These are phyloP conservation scores for Kurtzmaniella cleridarum DNA, from an alignment of 805 yeast genomes.

Conservation along the genomic window DNA sequence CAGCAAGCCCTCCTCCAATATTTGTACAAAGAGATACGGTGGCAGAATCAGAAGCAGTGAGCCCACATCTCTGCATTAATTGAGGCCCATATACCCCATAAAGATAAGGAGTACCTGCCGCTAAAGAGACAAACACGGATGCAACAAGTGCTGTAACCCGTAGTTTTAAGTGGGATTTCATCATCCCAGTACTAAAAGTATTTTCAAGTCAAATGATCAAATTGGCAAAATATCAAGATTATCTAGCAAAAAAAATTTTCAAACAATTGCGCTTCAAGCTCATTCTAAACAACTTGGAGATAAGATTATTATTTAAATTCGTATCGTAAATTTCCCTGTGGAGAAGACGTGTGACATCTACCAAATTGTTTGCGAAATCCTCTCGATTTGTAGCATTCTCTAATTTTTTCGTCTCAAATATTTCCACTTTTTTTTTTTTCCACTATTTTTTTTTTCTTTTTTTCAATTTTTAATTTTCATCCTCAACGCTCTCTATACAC, in stretches of 20 bases:
- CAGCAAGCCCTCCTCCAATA: constrained; percentile 64
- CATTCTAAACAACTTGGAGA: too few relatives aligned
- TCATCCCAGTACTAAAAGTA: too few relatives aligned
- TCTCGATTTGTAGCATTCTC: too few relatives aligned
- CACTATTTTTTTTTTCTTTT: not conserved
- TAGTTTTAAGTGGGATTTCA: constrained; percentile 7
- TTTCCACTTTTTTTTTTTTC: not conserved
- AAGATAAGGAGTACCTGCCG: constrained; percentile 71
- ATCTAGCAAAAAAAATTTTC: too few relatives aligned
- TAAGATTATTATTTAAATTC: too few relatives aligned
- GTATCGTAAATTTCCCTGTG: too few relatives aligned
- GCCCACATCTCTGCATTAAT: constrained; percentile 48
- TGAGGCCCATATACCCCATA: constrained; percentile 78
- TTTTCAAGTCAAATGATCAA: too few relatives aligned
- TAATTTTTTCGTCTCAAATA: too few relatives aligned
- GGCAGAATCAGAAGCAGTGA: constrained; percentile 59
- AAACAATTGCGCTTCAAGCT: too few relatives aligned
- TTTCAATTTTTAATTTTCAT: not conserved
- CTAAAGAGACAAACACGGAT: constrained; percentile 49
- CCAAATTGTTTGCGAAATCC: too few relatives aligned
- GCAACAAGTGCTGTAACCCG: constrained; percentile 23
- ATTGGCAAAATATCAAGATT: too few relatives aligned
- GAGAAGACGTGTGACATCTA: too few relatives aligned
- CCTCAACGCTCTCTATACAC: not conserved
- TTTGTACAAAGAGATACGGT: constrained; percentile 56